Evolutionary conservation across 2,329 filamentous ascomycete species (phyloP), one percentile per base, ranked within the genome.

Genomic region (Cryoendolithus antarcticus): DNA sequence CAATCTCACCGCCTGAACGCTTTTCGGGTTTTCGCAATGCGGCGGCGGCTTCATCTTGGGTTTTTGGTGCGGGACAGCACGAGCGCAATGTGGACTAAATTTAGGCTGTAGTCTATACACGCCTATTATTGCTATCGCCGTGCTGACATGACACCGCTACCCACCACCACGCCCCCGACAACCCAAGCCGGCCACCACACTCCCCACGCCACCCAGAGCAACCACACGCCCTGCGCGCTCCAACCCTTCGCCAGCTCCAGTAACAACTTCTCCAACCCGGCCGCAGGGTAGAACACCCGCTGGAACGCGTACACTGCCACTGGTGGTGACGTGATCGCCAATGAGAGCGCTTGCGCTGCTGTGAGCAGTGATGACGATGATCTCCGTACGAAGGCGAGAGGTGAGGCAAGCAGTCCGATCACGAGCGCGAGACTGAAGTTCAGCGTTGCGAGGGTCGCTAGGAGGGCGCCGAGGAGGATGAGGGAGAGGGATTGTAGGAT

Each of bases 401-500:
- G 89, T 3, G 75, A 67, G 32, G 84, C 77, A 34, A 89, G 65
- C 2, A 96, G 65, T 30, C 91, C 91, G 37, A 95, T 69, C 30
- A 94, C 68, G 56, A 96, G 80, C 35, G 86, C 80, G 9, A 95
- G 77, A 3, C 82, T 86, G 69, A 98, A 98, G 63, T 98, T 98
- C 37, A 98, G 74, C 0, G 89, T 98, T 2, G 91, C 89, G 9
- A 98, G 80, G 1, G 88, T 82, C 9, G 88, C 88, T 47, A 98
- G 77, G 52, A 86, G 88, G 67, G 95, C 84, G 52, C 91, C 91
- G 0, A 96, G 74, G 7, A 93, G 70, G 9, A 98, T 76, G n/a
- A 96, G 75, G 4, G 86, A 93, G 66, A 96, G 86, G 42, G 82
- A 91, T 58, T 93, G 88, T 47, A 86, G 77, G 37, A 95, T 74